These are phyloP conservation scores for Albifimbria verrucaria DNA, from an alignment of 2,329 filamentous ascomycete genomes.

Conservation along the genomic window DNA sequence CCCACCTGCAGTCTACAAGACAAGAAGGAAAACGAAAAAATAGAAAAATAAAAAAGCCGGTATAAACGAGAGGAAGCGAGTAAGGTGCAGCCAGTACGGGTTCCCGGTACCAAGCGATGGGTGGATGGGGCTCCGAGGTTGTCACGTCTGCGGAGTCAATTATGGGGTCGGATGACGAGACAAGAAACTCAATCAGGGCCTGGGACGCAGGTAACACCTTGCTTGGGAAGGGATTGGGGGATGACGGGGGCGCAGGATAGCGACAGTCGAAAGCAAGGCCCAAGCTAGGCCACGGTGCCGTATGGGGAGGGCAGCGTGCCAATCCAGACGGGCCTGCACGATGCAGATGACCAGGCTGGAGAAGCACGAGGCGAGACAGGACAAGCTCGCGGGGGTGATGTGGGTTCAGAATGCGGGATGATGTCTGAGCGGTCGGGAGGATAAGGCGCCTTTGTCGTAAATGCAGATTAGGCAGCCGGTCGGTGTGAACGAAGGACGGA, in stretches of 20 bases:
- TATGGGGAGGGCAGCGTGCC: background rate
- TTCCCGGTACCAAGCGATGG: background rate
- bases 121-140: slow-evolving; percentile 22
- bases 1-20: slow-evolving; percentile 48
- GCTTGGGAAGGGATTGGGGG: background rate
- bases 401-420: background rate
- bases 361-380: background rate
- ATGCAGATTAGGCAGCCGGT: no score
- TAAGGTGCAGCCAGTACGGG: background rate
- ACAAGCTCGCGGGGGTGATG: background rate
- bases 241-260: background rate
- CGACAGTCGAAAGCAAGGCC: background rate
- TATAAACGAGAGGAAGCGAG: slow-evolving; percentile 6
- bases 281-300: background rate
- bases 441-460: no score
- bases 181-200: slow-evolving; percentile 19
- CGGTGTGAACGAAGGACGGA: background rate
- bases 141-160: slow-evolving; percentile 25
- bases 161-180: slow-evolving; percentile 27
- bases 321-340: background rate
- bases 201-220: background rate
- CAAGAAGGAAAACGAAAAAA: slow-evolving; percentile 27
- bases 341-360: slow-evolving; percentile 1
- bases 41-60: slow-evolving; percentile 21
- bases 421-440: background rate